Percentiles rank a stretch among this genome's conserved stretches.
These are phyloP conservation scores for Candida endomychidarum DNA, from an alignment of 805 yeast genomes.

Conservation along the genomic window DNA sequence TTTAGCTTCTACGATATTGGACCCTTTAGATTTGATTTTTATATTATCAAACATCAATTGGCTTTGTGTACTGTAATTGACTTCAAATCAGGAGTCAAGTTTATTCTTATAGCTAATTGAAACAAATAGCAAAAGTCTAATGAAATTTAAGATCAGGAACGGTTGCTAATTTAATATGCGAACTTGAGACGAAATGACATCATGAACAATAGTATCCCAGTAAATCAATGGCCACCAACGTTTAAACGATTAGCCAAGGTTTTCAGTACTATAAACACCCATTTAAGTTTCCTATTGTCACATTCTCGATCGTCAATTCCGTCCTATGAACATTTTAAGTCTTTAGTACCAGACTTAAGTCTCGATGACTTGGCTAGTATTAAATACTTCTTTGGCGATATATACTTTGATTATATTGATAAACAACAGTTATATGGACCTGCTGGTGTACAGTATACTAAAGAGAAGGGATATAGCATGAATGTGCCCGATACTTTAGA, in stretches of 20 bases:
- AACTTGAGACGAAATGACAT: background rate
- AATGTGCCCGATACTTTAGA: conserved; percentile 20
- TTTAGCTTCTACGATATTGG: conserved; percentile 15
- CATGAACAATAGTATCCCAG: background rate
- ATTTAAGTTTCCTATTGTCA: conserved; percentile 39
- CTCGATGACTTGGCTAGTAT: conserved; percentile 64
- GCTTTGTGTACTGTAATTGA: no score
- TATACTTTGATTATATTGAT: conserved; percentile 71
- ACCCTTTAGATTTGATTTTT: conserved; percentile 31
- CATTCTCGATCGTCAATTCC: conserved; percentile 36
- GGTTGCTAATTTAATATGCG: conserved; percentile 5
- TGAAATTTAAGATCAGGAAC: background rate
- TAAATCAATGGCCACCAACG: conserved; percentile 13
- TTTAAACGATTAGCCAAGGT: conserved; percentile 18
- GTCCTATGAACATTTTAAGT: conserved; percentile 28
- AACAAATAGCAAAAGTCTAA: background rate
- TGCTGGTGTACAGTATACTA: conserved; percentile 25
- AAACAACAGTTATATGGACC: conserved; percentile 59
- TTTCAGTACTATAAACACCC: conserved; percentile 35
- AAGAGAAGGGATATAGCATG: conserved; percentile 36
- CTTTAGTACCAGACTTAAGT: conserved; percentile 31
- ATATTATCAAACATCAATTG: conserved; percentile 30
- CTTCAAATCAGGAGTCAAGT: no score
- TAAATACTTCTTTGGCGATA: conserved; percentile 58
- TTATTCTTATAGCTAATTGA: no score